Percentiles rank a stretch among this genome's conserved stretches.
phyloP scores from a whole-genome alignment of 139 green algal genomes.

The Auxenochlorella pyrenoidosa region DNA sequence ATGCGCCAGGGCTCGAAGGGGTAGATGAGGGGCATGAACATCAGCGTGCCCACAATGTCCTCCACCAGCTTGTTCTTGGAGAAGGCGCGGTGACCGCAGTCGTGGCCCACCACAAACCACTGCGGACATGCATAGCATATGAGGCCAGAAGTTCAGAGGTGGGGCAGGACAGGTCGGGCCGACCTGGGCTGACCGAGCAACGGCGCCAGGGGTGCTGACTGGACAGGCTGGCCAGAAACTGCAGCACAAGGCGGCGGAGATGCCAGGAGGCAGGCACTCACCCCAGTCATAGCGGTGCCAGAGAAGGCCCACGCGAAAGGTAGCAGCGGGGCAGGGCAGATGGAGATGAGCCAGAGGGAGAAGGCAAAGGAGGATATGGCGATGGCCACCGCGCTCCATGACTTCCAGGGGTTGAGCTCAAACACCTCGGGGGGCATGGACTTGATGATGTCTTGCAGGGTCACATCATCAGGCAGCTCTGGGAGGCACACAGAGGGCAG shows the following conservation, averaged over 20 bases:
- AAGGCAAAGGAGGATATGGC: slow-evolving; percentile 68
- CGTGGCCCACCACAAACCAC: slow-evolving; percentile 96
- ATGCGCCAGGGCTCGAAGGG: slow-evolving; percentile 98
- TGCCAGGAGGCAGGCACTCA: slow-evolving; percentile 47
- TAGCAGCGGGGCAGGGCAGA: slow-evolving; percentile 92
- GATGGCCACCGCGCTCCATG: slow-evolving; percentile 77
- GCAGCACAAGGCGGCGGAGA: neutral
- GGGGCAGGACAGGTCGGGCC: too few relatives aligned
- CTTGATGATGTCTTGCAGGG: slow-evolving; percentile 85
- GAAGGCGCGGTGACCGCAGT: slow-evolving; percentile 95
- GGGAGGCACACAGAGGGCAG: neutral
- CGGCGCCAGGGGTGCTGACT: too few relatives aligned
- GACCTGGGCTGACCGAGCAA: too few relatives aligned
- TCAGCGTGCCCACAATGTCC: slow-evolving; percentile 96
- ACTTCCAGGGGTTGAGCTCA: slow-evolving; percentile 80
- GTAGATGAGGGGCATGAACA: slow-evolving; percentile 95
- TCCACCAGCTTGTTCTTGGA: slow-evolving; percentile 96
- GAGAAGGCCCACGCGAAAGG: slow-evolving; percentile 91
- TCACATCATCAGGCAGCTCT: slow-evolving; percentile 84
- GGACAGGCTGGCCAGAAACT: neutral
- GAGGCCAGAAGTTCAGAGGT: too few relatives aligned
- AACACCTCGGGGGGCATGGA: slow-evolving; percentile 89
- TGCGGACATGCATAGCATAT: slow-evolving; percentile 42
- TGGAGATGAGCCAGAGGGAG: slow-evolving; percentile 81
- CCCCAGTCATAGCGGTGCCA: slow-evolving; percentile 93